Evolutionary conservation across 345 rosid species (phyloP), one percentile per base, ranked within the genome.

Genomic region (Schrenkiella parvula): DNA sequence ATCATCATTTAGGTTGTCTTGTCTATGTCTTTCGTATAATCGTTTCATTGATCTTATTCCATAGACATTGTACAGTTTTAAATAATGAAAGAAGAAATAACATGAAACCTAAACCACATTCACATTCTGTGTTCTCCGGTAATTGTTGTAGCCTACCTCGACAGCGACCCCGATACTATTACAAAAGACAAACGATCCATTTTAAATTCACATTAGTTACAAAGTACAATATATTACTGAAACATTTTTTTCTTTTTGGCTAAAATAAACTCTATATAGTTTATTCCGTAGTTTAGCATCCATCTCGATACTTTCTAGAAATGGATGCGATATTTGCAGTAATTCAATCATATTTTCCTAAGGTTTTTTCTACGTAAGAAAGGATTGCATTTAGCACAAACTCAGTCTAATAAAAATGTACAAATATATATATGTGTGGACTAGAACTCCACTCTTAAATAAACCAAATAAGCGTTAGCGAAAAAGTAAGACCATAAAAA

Each of bases 1-100:
- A 67, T 75, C 56, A 75, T 75, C 38, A 75, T 68, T 43, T 68
- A 60, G 74, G 68, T 13, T 75, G 74, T 75, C 79, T 75, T 68
- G 64, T 62, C 74, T 68, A 29, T 68, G 74, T 60, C 74, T n/a
- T 31, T 25, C 29, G 41, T 47, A 47, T 28, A 8, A 34, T 34
- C 42, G 23, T 37, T 58, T 55, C 60, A n/a, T 57, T n/a, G 26
- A 73, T 73, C 39, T 60, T 41, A 42, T 75, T 66, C 28, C 22
- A 31, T n/a, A 12, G 41, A 23, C 5, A 15, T 34, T 34, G 69
- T 32, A 50, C 73, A 31, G 5, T 41, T 10, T 21, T 39, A 47
- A 41, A 50, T n/a, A 57, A 58, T 13, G 52, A 65, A 8, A 51
- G 51, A 55, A 58, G 54, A 58, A 58, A 50, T n/a, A 60, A 59